phyloP scores from a whole-genome alignment of 2,329 filamentous ascomycete genomes.

The Graphium sp. region DNA sequence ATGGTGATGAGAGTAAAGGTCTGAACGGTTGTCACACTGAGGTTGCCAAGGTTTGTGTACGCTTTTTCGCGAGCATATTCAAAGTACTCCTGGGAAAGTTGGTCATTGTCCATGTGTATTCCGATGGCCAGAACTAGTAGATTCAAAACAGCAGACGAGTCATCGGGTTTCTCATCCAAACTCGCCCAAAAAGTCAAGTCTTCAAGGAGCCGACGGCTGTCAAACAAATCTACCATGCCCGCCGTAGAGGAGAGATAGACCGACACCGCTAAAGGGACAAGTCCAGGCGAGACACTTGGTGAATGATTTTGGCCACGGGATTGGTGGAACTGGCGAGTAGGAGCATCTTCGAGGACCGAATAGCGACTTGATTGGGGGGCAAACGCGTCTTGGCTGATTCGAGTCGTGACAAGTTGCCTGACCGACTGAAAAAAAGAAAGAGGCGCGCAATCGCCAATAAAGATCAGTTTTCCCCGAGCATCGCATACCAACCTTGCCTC shows the following conservation, averaged over 20 bases:
- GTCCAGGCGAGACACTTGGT: slow-evolving; percentile 11
- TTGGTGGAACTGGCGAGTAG: neutral
- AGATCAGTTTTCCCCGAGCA: slow-evolving; percentile 34
- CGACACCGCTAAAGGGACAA: slow-evolving; percentile 14
- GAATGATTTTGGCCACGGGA: slow-evolving; percentile 6
- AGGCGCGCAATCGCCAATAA: slow-evolving; percentile 38
- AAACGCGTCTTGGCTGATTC: slow-evolving; percentile 30
- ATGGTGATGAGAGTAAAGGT: slow-evolving; percentile 31
- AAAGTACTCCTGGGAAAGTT: slow-evolving; percentile 25
- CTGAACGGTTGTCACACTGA: slow-evolving; percentile 31
- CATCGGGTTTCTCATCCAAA: slow-evolving; percentile 14
- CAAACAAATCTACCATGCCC: slow-evolving; percentile 31
- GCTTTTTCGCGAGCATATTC: slow-evolving; percentile 29
- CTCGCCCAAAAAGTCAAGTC: slow-evolving; percentile 24
- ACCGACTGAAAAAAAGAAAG: slow-evolving; percentile 39
- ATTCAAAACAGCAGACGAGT: slow-evolving; percentile 23
- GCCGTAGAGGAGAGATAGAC: slow-evolving; percentile 22
- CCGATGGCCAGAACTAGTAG: slow-evolving; percentile 35
- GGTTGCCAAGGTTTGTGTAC: slow-evolving; percentile 23
- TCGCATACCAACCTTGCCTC: slow-evolving; percentile 34
- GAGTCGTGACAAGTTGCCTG: slow-evolving; percentile 29
- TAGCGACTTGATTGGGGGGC: slow-evolving; percentile 31
- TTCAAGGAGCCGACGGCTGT: slow-evolving; percentile 17
- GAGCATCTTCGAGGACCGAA: slow-evolving; percentile 28
- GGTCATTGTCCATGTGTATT: slow-evolving; percentile 21